Conservation (phyloP, 306 rosid genomes). For the Herpetospermum pedunculosum region DNA sequence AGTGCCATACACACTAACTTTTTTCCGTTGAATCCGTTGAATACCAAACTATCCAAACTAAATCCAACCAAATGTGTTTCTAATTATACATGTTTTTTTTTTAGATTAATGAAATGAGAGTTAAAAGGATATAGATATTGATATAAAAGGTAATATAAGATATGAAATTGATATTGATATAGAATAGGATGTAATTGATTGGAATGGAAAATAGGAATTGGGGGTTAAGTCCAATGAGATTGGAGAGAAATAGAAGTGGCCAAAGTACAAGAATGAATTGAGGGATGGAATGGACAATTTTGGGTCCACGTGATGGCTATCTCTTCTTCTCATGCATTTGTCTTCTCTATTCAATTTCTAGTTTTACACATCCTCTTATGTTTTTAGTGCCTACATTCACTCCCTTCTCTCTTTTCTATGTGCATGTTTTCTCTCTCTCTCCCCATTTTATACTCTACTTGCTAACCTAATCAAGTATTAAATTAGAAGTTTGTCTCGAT, state of each 20-base stretch:
- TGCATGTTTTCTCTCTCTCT: conserved; percentile 8
- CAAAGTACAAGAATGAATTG: not conserved
- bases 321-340: conserved; percentile 12
- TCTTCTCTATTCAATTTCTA: not conserved
- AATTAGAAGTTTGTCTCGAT: no score
- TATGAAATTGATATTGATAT: not conserved
- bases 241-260: not conserved
- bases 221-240: conserved; percentile 12
- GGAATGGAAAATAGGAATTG: not conserved
- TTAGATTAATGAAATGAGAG: not conserved
- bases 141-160: not conserved
- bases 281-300: conserved; percentile 6
- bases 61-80: not conserved
- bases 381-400: conserved; percentile 7
- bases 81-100: not conserved
- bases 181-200: not conserved
- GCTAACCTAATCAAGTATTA: not conserved
- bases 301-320: conserved; percentile 15
- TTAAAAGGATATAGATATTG: not conserved
- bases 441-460: not conserved
- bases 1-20: not conserved
- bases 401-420: conserved; percentile 4
- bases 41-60: no score
- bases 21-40: no score
- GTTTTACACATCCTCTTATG: not conserved